Conservation (phyloP, 306 rosid species). For the Corylus americana region DNA sequence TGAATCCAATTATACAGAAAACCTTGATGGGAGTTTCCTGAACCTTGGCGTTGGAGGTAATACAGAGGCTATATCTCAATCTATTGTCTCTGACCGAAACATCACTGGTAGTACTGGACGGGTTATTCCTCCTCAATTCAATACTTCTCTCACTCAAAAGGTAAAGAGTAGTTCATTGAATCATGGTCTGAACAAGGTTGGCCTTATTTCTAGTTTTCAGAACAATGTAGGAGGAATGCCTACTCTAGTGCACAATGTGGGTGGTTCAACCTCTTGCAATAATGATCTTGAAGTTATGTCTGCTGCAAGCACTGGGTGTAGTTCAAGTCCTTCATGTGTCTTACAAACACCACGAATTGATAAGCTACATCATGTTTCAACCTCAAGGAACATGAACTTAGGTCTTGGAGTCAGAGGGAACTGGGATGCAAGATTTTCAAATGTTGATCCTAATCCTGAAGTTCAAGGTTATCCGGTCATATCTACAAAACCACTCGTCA, state of each 20-base stretch:
- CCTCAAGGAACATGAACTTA: too few species aligned
- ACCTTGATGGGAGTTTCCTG: conserved; percentile 28
- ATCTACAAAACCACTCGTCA: background rate
- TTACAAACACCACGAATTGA: conserved; percentile 20
- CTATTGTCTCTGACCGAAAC: conserved; percentile 23
- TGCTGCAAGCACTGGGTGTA: background rate
- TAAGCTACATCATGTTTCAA: background rate
- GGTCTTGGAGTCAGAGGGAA: too few species aligned
- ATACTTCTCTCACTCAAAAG: conserved; percentile 14
- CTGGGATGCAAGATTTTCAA: too few species aligned
- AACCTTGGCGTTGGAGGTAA: conserved; percentile 27
- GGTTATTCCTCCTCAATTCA: conserved; percentile 20
- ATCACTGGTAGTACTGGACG: conserved; percentile 10
- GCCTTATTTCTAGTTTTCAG: conserved; percentile 27
- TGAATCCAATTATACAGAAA: conserved; percentile 28
- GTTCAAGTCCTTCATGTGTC: conserved; percentile 21
- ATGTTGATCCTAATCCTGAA: too few species aligned
- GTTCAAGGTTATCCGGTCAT: background rate
- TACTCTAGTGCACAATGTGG: conserved; percentile 12
- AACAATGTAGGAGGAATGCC: conserved; percentile 15
- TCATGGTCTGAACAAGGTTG: conserved; percentile 24
- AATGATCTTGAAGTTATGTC: conserved; percentile 4
- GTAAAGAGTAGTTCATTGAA: conserved; percentile 7
- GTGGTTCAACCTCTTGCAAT: conserved; percentile 7
- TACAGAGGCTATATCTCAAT: conserved; percentile 10